phyloP scores from a whole-genome alignment of 371 early-diverging fungal genomes.

The Mucor indicus region DNA sequence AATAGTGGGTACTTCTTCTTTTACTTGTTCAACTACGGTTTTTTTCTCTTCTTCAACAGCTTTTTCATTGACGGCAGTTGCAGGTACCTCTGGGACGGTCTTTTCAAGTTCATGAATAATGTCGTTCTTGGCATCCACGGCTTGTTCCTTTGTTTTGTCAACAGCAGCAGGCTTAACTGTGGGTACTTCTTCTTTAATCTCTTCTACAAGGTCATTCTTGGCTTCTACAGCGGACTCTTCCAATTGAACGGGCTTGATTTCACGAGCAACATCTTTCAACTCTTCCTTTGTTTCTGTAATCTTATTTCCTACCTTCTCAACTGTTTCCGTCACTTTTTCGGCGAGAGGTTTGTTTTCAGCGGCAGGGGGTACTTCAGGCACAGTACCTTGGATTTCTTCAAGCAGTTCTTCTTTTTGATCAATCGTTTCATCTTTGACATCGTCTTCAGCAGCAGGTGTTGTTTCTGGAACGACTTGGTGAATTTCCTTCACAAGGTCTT shows the following conservation, averaged over 20 bases:
- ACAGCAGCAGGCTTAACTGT: neutral
- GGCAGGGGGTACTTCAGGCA: conserved; percentile 5
- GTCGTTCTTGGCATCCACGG: conserved; percentile 3
- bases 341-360: neutral
- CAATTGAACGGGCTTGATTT: neutral
- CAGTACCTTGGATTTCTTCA: conserved; percentile 4
- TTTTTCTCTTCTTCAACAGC: conserved; percentile 23
- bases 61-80: conserved; percentile 11
- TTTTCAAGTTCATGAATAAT: conserved; percentile 13
- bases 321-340: conserved; percentile 11
- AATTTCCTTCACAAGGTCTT: conserved; percentile 12
- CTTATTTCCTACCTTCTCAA: neutral
- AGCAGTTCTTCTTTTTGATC: conserved; percentile 18
- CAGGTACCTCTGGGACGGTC: conserved; percentile 8
- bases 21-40: conserved; percentile 16
- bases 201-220: conserved; percentile 1
- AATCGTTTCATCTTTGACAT: conserved; percentile 22
- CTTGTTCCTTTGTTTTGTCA: neutral
- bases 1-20: conserved; percentile 5
- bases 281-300: neutral
- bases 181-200: conserved; percentile 1
- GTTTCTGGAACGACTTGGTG: conserved; percentile 10
- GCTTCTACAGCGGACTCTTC: neutral
- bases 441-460: conserved; percentile 12
- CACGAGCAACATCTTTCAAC: neutral